These are phyloP conservation scores for Protomyces arabidopsidicola DNA, from an alignment of 1,139 yeast genomes.

Conservation along the genomic window DNA sequence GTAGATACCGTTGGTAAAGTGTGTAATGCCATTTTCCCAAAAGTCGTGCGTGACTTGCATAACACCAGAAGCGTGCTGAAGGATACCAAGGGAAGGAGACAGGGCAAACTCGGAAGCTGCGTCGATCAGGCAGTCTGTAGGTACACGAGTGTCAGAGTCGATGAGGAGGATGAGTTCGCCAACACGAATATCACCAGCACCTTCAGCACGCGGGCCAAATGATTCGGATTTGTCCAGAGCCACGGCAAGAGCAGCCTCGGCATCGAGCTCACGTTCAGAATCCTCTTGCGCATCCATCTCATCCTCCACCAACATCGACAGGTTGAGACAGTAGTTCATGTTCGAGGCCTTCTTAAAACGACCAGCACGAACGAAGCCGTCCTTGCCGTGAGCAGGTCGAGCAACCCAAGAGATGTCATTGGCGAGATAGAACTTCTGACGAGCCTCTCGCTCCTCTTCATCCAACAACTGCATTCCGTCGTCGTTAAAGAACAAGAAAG, in stretches of 20 bases:
- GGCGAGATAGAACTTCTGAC: conserved; percentile 28
- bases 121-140: conserved; percentile 30
- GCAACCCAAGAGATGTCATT: conserved; percentile 29
- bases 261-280: neutral
- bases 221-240: conserved; percentile 6
- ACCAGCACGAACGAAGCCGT: conserved; percentile 25
- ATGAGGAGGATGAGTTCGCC: conserved; percentile 30
- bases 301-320: conserved; percentile 29
- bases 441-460: neutral
- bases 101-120: conserved; percentile 30
- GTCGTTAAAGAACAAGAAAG: conserved; percentile 24
- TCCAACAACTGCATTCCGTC: conserved; percentile 26
- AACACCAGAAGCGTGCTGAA: conserved; percentile 30
- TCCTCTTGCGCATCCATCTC: conserved; percentile 23
- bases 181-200: conserved; percentile 30
- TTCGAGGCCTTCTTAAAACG: conserved; percentile 18
- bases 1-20: conserved; percentile 30
- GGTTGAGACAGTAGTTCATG: conserved; percentile 13
- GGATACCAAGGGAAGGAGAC: conserved; percentile 30
- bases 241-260: neutral
- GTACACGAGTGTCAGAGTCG: conserved; percentile 31
- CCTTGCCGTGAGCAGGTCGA: conserved; percentile 30
- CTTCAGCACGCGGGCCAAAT: conserved; percentile 8
- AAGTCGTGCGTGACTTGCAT: conserved; percentile 29
- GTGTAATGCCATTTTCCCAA: conserved; percentile 31